Conservation (phyloP, 106 monocot species). For the Vanilla planifolia region DNA sequence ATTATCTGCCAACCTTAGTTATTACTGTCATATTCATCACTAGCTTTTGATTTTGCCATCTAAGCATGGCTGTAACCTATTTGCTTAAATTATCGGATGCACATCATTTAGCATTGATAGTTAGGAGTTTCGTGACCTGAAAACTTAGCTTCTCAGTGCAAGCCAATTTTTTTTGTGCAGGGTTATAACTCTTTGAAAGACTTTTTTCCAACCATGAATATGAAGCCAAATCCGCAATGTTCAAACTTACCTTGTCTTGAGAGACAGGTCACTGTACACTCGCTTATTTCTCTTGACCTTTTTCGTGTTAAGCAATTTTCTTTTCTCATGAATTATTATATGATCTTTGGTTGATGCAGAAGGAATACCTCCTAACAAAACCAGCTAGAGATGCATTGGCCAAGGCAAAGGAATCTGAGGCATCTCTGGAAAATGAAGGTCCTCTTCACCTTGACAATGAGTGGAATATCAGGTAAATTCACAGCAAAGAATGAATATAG, state of each 20-base stretch:
- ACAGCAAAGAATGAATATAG: background rate
- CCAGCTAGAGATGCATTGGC: conserved; percentile 84
- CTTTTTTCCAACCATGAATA: conserved; percentile 90
- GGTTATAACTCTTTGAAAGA: conserved; percentile 98
- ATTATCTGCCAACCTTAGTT: background rate
- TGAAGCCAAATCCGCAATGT: conserved; percentile 94
- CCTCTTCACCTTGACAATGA: conserved; percentile 90
- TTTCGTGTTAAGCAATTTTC: background rate
- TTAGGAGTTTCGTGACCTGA: no score
- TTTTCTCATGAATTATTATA: background rate
- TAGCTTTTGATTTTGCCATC: no score
- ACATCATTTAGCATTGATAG: no score
- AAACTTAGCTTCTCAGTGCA: no score
- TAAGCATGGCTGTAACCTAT: no score
- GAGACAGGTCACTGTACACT: conserved; percentile 47
- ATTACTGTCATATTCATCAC: no score
- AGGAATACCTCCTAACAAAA: conserved; percentile 67
- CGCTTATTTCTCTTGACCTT: background rate
- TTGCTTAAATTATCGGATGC: no score
- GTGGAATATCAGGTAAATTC: conserved; percentile 84
- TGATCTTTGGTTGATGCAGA: conserved; percentile 32
- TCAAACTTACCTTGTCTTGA: conserved; percentile 84
- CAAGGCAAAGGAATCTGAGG: conserved; percentile 78
- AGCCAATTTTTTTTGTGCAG: conserved; percentile 23
- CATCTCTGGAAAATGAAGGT: conserved; percentile 27